phyloP scores from a whole-genome alignment of 768 basidiomycete species.

The Boletus vinaceobasis region DNA sequence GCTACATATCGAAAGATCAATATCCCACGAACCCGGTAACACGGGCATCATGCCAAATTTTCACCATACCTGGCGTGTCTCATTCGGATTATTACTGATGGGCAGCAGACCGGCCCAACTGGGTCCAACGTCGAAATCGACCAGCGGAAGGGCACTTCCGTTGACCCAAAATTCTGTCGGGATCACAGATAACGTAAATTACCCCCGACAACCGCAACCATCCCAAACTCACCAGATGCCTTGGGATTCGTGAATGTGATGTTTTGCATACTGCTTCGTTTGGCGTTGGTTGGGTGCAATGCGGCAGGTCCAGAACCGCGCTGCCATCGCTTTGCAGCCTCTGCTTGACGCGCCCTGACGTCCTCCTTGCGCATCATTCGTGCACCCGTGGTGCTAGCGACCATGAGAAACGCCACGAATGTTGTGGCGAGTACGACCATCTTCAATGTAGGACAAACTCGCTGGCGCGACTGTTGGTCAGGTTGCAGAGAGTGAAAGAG shows the following conservation, averaged over 20 bases:
- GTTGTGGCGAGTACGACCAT: slow-evolving; percentile 13
- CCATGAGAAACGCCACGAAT: slow-evolving; percentile 10
- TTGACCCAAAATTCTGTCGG: slow-evolving; percentile 64
- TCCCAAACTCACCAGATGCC: slow-evolving; percentile 46
- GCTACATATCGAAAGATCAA: slow-evolving; percentile 34
- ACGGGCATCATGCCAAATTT: no score
- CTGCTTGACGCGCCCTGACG: slow-evolving; percentile 42
- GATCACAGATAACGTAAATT: neutral
- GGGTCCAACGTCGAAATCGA: slow-evolving; percentile 71
- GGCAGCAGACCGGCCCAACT: slow-evolving; percentile 75
- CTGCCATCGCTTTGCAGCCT: slow-evolving; percentile 44
- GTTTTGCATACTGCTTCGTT: slow-evolving; percentile 43
- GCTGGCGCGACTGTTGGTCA: neutral
- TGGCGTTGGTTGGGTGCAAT: neutral
- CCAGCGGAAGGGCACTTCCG: slow-evolving; percentile 60
- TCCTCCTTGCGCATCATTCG: slow-evolving; percentile 38
- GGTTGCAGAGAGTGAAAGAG: neutral
- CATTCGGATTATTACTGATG: slow-evolving; percentile 55
- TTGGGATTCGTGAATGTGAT: slow-evolving; percentile 69
- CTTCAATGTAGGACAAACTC: neutral
- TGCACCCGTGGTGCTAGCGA: slow-evolving; percentile 4
- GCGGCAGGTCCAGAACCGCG: neutral
- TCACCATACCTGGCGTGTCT: slow-evolving; percentile 58
- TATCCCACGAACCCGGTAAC: neutral
- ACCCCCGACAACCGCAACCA: neutral